phyloP scores from a whole-genome alignment of 345 rosid genomes.

The Excoecaria agallocha region DNA sequence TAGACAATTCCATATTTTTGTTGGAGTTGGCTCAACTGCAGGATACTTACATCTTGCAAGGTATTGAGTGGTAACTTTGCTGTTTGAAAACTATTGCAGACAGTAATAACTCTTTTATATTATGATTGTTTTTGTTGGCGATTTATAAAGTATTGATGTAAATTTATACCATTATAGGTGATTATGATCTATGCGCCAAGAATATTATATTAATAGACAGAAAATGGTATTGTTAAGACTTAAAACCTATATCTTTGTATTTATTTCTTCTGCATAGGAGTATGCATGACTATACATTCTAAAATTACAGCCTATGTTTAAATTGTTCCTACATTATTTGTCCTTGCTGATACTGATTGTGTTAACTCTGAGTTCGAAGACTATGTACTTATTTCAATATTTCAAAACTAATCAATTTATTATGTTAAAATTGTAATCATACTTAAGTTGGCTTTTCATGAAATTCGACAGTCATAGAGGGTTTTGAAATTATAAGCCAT shows the following conservation, averaged over 20 bases:
- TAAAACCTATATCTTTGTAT: background rate
- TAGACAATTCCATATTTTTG: slow-evolving; percentile 93
- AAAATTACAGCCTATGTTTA: no score
- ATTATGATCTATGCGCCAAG: slow-evolving; percentile 97
- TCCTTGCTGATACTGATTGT: no score
- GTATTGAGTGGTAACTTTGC: slow-evolving; percentile 35
- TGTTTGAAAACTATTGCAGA: slow-evolving; percentile 8
- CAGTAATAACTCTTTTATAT: no score
- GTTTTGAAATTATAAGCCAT: no score
- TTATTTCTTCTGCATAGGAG: background rate
- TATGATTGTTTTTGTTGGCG: no score
- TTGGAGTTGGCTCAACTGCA: slow-evolving; percentile 96
- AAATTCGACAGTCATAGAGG: no score
- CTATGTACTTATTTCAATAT: no score
- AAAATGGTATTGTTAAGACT: slow-evolving; percentile 54
- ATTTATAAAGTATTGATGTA: slow-evolving; percentile 19
- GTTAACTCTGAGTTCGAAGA: no score
- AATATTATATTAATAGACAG: slow-evolving; percentile 76
- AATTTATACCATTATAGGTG: slow-evolving; percentile 52
- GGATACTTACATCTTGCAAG: slow-evolving; percentile 90
- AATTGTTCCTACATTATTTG: no score
- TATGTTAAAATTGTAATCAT: no score
- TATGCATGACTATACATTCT: background rate
- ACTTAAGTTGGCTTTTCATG: no score
- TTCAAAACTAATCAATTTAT: no score